A percentile compares a stretch with the other conserved stretches of the same genome.
Evolutionary conservation across 768 basidiomycete species (phyloP).

Genomic region (Fomitopsis serialis): DNA sequence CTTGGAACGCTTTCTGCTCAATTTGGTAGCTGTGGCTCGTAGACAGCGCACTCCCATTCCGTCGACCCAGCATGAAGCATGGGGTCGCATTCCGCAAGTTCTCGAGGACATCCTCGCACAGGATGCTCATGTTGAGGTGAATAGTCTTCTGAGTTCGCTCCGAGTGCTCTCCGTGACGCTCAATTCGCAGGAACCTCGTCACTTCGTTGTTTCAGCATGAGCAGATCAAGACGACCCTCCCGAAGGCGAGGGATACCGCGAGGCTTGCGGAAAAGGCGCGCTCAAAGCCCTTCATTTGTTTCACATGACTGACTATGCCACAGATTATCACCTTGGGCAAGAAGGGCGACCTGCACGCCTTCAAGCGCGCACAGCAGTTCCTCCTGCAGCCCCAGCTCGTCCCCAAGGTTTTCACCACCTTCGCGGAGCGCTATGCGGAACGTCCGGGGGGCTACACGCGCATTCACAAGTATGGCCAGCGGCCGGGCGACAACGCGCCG

Average conservation of each 20-base stretch:
- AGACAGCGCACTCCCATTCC: not conserved
- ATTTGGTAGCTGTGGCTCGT: not conserved
- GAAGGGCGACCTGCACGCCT: constrained; percentile 66
- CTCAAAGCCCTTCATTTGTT: no score
- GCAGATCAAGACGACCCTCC: constrained; percentile 90
- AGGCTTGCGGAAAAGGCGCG: constrained; percentile 87
- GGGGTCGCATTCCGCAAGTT: constrained; percentile 89
- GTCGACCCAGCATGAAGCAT: constrained; percentile 71
- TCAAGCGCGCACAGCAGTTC: constrained; percentile 70
- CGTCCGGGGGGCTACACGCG: constrained; percentile 95
- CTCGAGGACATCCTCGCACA: constrained; percentile 85
- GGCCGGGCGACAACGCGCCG: constrained; percentile 90
- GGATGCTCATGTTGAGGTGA: constrained; percentile 91
- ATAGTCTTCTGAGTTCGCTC: constrained; percentile 2
- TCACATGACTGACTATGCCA: not conserved
- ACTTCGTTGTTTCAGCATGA: constrained; percentile 93
- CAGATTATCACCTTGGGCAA: constrained; percentile 93
- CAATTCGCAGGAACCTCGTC: constrained; percentile 59
- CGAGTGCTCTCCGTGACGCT: not conserved
- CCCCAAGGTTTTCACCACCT: constrained; percentile 78
- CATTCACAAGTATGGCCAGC: constrained; percentile 85
- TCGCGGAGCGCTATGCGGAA: constrained; percentile 72
- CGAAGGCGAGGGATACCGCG: constrained; percentile 91
- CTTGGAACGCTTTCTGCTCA: not conserved
- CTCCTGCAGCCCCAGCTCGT: constrained; percentile 66